Conservation (phyloP, 2,329 filamentous ascomycete genomes). For the Aspergillus pseudotamarii region DNA sequence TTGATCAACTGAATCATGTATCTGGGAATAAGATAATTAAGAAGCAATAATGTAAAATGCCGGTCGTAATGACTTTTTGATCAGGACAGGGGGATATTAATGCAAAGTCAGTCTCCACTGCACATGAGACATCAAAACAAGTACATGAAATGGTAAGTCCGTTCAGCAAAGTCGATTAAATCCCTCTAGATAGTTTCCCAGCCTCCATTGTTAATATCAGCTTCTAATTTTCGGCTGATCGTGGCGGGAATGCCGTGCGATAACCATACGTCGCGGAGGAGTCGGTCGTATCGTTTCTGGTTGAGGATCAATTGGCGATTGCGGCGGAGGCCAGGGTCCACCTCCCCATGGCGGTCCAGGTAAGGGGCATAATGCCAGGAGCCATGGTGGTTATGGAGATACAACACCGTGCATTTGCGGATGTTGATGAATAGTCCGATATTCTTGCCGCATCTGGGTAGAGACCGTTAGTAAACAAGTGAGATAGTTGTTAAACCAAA, state of each 20-base stretch:
- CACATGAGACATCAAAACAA: constrained; percentile 2
- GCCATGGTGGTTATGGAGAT: constrained; percentile 78
- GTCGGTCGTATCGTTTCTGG: constrained; percentile 87
- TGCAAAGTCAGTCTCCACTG: background rate
- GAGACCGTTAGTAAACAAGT: constrained; percentile 16
- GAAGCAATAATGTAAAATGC: background rate
- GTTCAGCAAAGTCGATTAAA: background rate
- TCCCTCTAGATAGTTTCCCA: constrained; percentile 71
- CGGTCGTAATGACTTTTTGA: background rate
- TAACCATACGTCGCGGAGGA: constrained; percentile 84
- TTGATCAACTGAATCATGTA: background rate
- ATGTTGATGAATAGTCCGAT: constrained; percentile 96
- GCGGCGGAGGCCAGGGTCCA: constrained; percentile 84
- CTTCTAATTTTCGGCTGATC: constrained; percentile 87
- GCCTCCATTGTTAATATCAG: constrained; percentile 94
- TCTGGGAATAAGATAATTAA: background rate
- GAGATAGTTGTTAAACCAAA: background rate
- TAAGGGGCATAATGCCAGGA: constrained; percentile 89
- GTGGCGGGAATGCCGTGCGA: constrained; percentile 83
- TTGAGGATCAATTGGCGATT: constrained; percentile 89
- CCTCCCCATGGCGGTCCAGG: constrained; percentile 93
- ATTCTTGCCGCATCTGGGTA: constrained; percentile 77
- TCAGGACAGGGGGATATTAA: background rate
- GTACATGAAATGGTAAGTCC: background rate
- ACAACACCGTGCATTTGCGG: constrained; percentile 89